Base-by-base conservation (phyloP, 1,284 basidiomycete species). In the Cerioporus squamosus region DNA sequence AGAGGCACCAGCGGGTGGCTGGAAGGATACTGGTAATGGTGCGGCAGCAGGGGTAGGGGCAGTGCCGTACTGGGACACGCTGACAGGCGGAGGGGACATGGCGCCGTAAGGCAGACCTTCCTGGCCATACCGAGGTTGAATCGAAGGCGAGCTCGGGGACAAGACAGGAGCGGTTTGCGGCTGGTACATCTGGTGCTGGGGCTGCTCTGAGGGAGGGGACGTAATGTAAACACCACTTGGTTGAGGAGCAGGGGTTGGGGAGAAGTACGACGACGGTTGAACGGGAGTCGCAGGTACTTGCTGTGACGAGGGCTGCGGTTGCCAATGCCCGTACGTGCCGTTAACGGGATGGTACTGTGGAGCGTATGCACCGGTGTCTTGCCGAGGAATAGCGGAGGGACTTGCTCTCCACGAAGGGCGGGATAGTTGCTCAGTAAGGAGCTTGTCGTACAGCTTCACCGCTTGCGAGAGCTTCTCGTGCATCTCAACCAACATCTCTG, bases 381-480 rank as follows among this genome's bases (percentile, higher is more conserved):
- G 63, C 55, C 45, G 55, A 3, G 65, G 60, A 31, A 72, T 63
- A 23, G 70, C 63, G 45, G 72, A 64, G 26, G 73, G 70, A 20
- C 77, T 66, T 7, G 81, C 66, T 55, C 84, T 78, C 87, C 90
- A 90, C 33, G 82, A 75, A 3, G 88, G 88, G 44, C 85, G 86
- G 10, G 85, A 80, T 3, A 95, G 78, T 66, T 97, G 95, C 54
- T 94, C 86, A 36, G 94, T 94, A 45, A 97, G 78, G 15, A 97
- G 79, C 53, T 88, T 83, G 67, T 97, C 95, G 72, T 97, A 98
- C 2, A 97, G 77, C 64, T 90, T 90, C 44, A 98, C 94, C 0
- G 94, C 94, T 72, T 97, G 87, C 0, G 93, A 92, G 2, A 98
- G 79, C 73, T 97, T 96, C 59, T 91, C 90, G 69, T 98, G 93